Conservation (phyloP, 257 asterid species). For the Rhazya stricta region DNA sequence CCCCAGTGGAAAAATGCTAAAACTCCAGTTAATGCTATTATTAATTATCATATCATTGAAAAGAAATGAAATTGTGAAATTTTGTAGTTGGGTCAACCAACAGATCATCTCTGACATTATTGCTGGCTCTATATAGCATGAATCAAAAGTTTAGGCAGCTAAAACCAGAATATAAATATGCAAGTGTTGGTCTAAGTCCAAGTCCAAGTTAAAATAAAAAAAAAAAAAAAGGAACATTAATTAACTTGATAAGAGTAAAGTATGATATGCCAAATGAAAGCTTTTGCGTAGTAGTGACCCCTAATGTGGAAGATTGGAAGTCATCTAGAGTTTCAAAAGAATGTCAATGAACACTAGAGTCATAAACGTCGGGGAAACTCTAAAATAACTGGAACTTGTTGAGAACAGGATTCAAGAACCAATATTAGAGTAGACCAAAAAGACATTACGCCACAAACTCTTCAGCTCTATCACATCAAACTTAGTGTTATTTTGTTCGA, state of each 20-base stretch:
- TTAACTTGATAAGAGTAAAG: background rate
- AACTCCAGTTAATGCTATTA: background rate
- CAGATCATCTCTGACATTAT: background rate
- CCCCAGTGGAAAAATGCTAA: background rate
- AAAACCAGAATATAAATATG: background rate
- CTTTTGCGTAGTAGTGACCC: background rate
- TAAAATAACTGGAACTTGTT: background rate
- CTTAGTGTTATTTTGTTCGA: background rate
- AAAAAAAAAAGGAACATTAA: background rate
- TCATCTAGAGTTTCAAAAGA: background rate
- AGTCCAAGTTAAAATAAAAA: too few species aligned
- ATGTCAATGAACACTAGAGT: background rate
- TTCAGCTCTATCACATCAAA: background rate
- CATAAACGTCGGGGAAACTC: background rate
- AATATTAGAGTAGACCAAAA: background rate
- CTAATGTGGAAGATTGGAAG: background rate
- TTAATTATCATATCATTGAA: background rate
- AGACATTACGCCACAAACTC: too few species aligned
- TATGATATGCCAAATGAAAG: background rate
- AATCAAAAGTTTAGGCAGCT: background rate
- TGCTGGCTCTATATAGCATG: background rate
- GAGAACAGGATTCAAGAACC: background rate
- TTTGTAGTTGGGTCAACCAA: background rate
- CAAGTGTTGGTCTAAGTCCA: background rate
- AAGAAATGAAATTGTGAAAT: background rate